A percentile compares a stretch with the other conserved stretches of the same genome.
Conservation (phyloP, 2,329 filamentous ascomycete species). For the Talaromyces sp. region DNA sequence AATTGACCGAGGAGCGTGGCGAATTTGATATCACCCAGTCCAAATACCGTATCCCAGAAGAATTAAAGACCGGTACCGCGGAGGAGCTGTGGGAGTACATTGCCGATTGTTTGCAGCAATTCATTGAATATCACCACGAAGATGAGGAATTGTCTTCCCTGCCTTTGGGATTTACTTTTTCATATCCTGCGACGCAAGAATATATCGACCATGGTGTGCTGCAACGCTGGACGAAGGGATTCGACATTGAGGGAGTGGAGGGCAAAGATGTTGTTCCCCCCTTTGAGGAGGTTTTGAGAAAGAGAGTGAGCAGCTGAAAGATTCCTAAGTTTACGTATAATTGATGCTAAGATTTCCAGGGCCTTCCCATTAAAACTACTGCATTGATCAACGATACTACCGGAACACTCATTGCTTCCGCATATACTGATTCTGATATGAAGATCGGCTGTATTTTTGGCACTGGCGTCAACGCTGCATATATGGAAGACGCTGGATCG, state of each 20-base stretch:
- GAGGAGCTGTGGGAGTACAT: constrained; percentile 95
- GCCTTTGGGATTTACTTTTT: constrained; percentile 92
- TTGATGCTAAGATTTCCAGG: constrained; percentile 44
- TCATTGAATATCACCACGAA: constrained; percentile 80
- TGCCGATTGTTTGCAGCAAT: constrained; percentile 85
- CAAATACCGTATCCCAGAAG: constrained; percentile 91
- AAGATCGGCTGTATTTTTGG: constrained; percentile 98
- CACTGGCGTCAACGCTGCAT: constrained; percentile 95
- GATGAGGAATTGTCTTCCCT: constrained; percentile 57
- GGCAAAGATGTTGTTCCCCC: constrained; percentile 85
- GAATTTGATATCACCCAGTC: constrained; percentile 94
- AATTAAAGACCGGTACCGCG: constrained; percentile 77
- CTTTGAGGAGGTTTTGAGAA: constrained; percentile 72
- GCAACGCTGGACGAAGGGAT: constrained; percentile 96
- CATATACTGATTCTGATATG: constrained; percentile 91
- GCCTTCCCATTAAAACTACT: constrained; percentile 85
- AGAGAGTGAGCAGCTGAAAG: constrained; percentile 51
- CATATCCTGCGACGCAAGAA: constrained; percentile 87
- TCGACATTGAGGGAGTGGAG: constrained; percentile 89
- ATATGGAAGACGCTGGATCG: constrained; percentile 89
- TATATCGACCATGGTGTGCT: constrained; percentile 90
- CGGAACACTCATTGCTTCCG: constrained; percentile 90
- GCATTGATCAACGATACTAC: constrained; percentile 98
- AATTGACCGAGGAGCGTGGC: constrained; percentile 77
- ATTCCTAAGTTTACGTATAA: constrained; percentile 16